Evolutionary conservation across 129 eudicot genomes (phyloP).

Genomic region (Artemisia argyi): DNA sequence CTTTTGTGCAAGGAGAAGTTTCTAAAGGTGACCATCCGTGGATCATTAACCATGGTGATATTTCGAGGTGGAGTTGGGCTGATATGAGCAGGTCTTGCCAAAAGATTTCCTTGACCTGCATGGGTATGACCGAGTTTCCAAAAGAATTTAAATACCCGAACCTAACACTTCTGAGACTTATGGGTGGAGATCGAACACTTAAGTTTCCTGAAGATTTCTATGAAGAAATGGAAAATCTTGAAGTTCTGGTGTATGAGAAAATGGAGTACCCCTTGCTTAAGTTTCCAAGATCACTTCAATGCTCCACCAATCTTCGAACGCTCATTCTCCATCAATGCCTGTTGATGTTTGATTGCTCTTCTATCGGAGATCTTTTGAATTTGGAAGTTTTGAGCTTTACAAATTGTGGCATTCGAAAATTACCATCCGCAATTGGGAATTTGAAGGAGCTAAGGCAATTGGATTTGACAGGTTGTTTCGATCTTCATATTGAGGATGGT

Average conservation of each 20-base stretch:
- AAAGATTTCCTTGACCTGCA: background rate
- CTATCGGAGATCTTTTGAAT: background rate
- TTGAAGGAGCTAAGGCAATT: background rate
- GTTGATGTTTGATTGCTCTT: background rate
- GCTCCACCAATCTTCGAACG: too few relatives aligned
- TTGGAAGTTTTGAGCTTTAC: constrained; percentile 6
- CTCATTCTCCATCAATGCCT: too few relatives aligned
- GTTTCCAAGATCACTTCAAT: too few relatives aligned
- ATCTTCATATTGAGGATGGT: background rate
- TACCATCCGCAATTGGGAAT: background rate
- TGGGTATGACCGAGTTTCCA: background rate
- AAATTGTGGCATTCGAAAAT: background rate
- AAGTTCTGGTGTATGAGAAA: too few relatives aligned
- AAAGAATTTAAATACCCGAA: too few relatives aligned
- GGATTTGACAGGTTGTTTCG: background rate
- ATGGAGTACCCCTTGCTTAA: too few relatives aligned
- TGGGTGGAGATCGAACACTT: too few relatives aligned
- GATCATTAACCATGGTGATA: background rate
- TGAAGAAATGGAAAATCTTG: too few relatives aligned
- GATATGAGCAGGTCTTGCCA: background rate
- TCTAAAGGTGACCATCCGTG: background rate
- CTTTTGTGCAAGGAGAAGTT: background rate
- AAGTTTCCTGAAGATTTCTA: too few relatives aligned
- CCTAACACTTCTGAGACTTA: too few relatives aligned
- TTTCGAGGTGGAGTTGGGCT: background rate